Evolutionary conservation across 305 asterid genomes (phyloP).

Genomic region (Fraxinus greggii): DNA sequence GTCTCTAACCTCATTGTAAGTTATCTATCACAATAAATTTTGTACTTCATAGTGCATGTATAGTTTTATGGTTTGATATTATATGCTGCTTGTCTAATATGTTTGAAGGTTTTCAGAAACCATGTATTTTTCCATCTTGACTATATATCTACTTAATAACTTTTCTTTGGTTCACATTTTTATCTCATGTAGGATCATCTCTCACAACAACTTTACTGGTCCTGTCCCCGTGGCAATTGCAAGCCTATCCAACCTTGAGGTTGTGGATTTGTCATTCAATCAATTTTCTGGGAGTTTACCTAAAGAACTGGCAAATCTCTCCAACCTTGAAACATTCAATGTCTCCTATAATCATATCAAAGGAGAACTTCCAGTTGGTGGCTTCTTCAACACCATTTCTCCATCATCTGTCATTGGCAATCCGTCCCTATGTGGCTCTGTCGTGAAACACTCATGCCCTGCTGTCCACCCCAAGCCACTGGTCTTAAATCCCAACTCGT

Average conservation of each 20-base stretch:
- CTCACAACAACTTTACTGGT: constrained; percentile 66
- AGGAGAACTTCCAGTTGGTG: constrained; percentile 88
- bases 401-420: constrained; percentile 66
- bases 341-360: constrained; percentile 67
- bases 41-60: neutral
- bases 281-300: constrained; percentile 66
- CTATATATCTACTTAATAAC: neutral
- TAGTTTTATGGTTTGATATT: neutral
- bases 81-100: neutral
- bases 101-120: neutral
- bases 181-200: constrained; percentile 47
- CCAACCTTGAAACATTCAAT: constrained; percentile 55
- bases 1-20: constrained; percentile 59
- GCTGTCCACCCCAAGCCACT: constrained; percentile 84
- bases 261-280: constrained; percentile 71
- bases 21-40: constrained; percentile 16
- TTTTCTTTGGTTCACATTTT: neutral
- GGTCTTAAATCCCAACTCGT: constrained; percentile 77
- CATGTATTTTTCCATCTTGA: neutral
- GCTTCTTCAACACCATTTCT: constrained; percentile 71
- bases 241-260: constrained; percentile 53
- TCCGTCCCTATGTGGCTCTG: constrained; percentile 77
- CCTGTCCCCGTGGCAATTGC: constrained; percentile 50
- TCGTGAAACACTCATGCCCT: constrained; percentile 71
- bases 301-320: constrained; percentile 59